Conservation (phyloP, 2,329 filamentous ascomycete genomes). For the Pseudophaeomoniella oleicola region DNA sequence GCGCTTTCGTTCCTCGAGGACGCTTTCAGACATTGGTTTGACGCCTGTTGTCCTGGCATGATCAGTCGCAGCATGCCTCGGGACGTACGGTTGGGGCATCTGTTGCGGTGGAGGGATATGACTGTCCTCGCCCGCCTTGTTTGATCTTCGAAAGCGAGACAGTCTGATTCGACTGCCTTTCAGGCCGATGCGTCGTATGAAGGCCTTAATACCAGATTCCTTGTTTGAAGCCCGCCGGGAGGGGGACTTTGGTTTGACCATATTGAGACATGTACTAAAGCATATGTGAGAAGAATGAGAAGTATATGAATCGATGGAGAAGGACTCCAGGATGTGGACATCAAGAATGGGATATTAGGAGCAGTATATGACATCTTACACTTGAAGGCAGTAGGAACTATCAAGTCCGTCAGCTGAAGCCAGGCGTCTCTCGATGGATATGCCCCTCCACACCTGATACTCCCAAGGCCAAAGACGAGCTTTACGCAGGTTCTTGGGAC, state of each 20-base stretch:
- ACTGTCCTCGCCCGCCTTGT: neutral
- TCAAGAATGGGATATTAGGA: neutral
- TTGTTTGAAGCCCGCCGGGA: neutral
- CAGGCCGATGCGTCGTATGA: neutral
- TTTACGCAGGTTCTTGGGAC: too few species aligned
- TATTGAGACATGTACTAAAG: neutral
- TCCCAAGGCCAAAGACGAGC: too few species aligned
- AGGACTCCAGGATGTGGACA: neutral
- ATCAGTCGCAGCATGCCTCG: neutral
- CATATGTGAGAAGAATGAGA: too few species aligned
- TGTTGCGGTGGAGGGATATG: neutral
- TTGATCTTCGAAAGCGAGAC: neutral
- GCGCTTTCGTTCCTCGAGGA: neutral
- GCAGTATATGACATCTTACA: neutral
- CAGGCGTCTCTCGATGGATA: too few species aligned
- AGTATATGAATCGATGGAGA: neutral
- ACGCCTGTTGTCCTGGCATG: neutral
- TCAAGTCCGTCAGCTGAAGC: too few species aligned
- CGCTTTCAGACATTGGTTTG: neutral
- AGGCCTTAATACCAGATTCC: neutral
- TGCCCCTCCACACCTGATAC: too few species aligned
- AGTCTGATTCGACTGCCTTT: too few species aligned
- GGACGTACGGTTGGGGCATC: neutral
- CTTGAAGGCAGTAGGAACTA: neutral
- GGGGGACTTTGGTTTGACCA: neutral